Evolutionary conservation across 805 yeast genomes (phyloP), one percentile per base, ranked within the genome.

Genomic region (Millerago galiae): DNA sequence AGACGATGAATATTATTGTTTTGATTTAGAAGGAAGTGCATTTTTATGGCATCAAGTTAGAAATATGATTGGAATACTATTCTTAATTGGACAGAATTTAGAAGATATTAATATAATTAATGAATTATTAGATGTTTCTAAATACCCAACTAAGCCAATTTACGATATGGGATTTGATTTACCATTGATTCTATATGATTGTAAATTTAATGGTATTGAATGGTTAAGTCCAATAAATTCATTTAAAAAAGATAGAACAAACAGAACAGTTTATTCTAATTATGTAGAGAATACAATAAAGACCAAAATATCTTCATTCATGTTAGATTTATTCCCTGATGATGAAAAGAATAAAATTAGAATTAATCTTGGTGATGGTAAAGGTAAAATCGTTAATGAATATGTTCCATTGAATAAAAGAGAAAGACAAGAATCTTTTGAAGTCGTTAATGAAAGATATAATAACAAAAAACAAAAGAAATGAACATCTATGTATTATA

Each of bases 1-100:
- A 3, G 54, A 53, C 16, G 62, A 68, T 27, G 77, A 74, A 5
- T 69, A 75, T 42, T 84, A 70, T 54, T 81, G 80, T 43, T 79
- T 91, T 59, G 89, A 88, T 58, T 65, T 93, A 41, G 71, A 75
- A 48, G 99, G 99, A 0, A 70, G 85, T 2, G 99, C 98, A 8
- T 93, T 93, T 53, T 64, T 93, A 43, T 93, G 98, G 98, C 98
- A 93, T 60, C 99, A 93, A 62, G 99, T 93, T 15, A 75, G 99
- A 44, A 89, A 95, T 52, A 93, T 93, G 93, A 77, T 89, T 67
- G 96, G 95, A 0, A 68, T 84, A 10, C 60, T 93, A 43, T 77
- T 93, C 41, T 62, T 83, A 18, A 79, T 89, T 8, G 99, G 96
- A 1, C 95, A 89, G 60, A 68, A 68, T 13, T 70, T 75, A 16